Evolutionary conservation across 2,329 filamentous ascomycete species (phyloP).

Genomic region (Colletotrichum orbiculare): DNA sequence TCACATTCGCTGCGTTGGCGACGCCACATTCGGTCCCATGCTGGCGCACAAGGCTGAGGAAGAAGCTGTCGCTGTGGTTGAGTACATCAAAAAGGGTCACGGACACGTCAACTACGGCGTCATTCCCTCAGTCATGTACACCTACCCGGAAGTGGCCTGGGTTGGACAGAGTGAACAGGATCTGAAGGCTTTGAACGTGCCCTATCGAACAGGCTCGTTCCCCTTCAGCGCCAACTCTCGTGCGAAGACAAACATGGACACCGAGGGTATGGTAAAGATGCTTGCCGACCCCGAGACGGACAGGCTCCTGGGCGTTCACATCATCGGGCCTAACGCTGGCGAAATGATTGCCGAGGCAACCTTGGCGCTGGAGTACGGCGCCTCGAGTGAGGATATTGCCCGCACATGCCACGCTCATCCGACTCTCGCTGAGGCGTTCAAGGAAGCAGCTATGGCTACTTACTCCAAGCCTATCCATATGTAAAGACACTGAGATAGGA

Average conservation of each 20-base stretch:
- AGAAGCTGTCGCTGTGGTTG: slow-evolving; percentile 92
- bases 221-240: slow-evolving; percentile 98
- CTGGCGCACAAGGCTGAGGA: slow-evolving; percentile 99
- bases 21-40: slow-evolving; percentile 98
- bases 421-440: slow-evolving; percentile 96
- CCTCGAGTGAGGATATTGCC: slow-evolving; percentile 92
- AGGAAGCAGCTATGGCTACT: slow-evolving; percentile 99
- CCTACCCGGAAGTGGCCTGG: slow-evolving; percentile 97
- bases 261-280: slow-evolving; percentile 97
- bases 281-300: slow-evolving; percentile 96
- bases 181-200: slow-evolving; percentile 87
- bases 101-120: slow-evolving; percentile 99
- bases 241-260: slow-evolving; percentile 98
- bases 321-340: slow-evolving; percentile 93
- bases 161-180: slow-evolving; percentile 98
- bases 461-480: slow-evolving; percentile 97
- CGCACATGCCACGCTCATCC: slow-evolving; percentile 97
- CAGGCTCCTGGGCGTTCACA: slow-evolving; percentile 93
- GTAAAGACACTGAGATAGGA: slow-evolving; percentile 57
- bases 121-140: slow-evolving; percentile 99
- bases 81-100: slow-evolving; percentile 98
- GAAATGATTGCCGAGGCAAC: slow-evolving; percentile 99
- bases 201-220: slow-evolving; percentile 94
- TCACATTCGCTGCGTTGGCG: slow-evolving; percentile 96
- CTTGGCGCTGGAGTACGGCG: slow-evolving; percentile 94